A percentile compares a stretch with the other conserved stretches of the same genome.
These are phyloP conservation scores for Pythium periplocum DNA, from an alignment of 352 stramenopile genomes.

Conservation along the genomic window DNA sequence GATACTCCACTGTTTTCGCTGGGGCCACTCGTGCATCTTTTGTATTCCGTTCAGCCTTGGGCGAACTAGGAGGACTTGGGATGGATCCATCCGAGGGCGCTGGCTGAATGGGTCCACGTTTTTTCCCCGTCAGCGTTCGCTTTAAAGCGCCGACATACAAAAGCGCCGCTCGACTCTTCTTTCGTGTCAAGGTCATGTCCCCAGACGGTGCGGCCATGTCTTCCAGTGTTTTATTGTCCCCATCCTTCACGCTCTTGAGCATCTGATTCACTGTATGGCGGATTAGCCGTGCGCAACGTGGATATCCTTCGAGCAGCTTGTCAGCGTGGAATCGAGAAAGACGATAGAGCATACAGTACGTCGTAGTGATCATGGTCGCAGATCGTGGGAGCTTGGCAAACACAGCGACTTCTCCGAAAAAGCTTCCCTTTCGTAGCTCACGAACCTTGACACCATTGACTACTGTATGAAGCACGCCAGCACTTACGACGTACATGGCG, in stretches of 20 bases:
- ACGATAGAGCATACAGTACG: slow-evolving; percentile 61
- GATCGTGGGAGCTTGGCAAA: slow-evolving; percentile 59
- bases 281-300: slow-evolving; percentile 37
- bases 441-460: slow-evolving; percentile 62
- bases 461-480: slow-evolving; percentile 52
- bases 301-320: slow-evolving; percentile 50
- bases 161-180: slow-evolving; percentile 13
- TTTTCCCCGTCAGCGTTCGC: slow-evolving; percentile 1
- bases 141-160: neutral
- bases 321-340: slow-evolving; percentile 44
- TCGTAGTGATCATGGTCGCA: slow-evolving; percentile 53
- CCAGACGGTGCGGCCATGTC: neutral
- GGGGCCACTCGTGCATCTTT: too few relatives aligned
- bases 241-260: slow-evolving; percentile 16
- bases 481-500: slow-evolving; percentile 69
- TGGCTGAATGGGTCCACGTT: too few relatives aligned
- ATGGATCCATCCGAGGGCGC: too few relatives aligned
- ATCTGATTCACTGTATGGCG: slow-evolving; percentile 35
- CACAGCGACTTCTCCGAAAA: slow-evolving; percentile 62
- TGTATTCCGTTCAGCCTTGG: too few relatives aligned
- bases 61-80: too few relatives aligned
- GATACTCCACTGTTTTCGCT: too few relatives aligned
- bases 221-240: slow-evolving; percentile 4
- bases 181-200: slow-evolving; percentile 5
- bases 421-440: slow-evolving; percentile 57